phyloP scores from a whole-genome alignment of 345 rosid genomes.

The Eucalyptus albens region DNA sequence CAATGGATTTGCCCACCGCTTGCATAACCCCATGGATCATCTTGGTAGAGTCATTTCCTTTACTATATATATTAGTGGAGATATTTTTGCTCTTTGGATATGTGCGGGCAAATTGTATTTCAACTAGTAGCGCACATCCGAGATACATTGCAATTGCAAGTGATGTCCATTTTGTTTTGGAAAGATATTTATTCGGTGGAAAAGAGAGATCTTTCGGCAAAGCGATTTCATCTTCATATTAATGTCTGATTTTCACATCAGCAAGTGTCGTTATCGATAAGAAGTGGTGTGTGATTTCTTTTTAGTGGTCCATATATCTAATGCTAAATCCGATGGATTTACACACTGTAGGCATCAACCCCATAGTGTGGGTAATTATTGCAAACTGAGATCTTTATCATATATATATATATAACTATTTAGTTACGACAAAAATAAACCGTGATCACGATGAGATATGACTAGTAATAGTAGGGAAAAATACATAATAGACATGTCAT shows the following conservation, averaged over 20 bases:
- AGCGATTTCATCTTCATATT: background rate
- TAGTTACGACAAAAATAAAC: too few relatives aligned
- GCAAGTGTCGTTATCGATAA: rapidly evolving
- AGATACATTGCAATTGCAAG: background rate
- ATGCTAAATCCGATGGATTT: too few relatives aligned
- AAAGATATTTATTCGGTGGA: too few relatives aligned
- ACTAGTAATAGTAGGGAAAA: too few relatives aligned
- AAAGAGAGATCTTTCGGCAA: background rate
- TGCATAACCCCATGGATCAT: background rate
- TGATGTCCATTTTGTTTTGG: background rate
- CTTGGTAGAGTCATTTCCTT: background rate
- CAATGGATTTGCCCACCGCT: too few relatives aligned
- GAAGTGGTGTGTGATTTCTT: too few relatives aligned
- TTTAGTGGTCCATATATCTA: rapidly evolving
- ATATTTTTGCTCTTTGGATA: background rate
- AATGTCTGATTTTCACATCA: background rate
- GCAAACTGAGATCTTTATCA: too few relatives aligned
- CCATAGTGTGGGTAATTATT: background rate
- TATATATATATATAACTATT: too few relatives aligned
- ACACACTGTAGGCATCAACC: background rate
- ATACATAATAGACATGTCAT: background rate
- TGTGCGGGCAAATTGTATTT: background rate
- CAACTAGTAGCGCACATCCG: background rate
- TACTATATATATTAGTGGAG: background rate
- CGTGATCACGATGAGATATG: too few relatives aligned